These are phyloP conservation scores for Pleurozium schreberi DNA, from an alignment of 225 moss, liverwort and hornwort genomes.

Conservation along the genomic window DNA sequence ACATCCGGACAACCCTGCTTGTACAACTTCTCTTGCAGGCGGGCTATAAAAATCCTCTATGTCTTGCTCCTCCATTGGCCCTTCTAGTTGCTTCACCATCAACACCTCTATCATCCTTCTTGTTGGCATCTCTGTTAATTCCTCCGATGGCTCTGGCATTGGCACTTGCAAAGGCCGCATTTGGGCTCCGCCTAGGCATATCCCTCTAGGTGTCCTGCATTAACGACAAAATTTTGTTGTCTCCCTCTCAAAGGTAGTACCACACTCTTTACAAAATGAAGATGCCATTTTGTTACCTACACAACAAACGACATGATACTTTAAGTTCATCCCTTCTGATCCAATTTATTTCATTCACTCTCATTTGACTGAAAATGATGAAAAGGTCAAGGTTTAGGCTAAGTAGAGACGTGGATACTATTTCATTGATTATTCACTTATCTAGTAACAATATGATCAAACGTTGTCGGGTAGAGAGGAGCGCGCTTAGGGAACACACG, in stretches of 20 bases:
- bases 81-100: rapidly evolving
- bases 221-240: background rate
- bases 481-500: too few relatives aligned
- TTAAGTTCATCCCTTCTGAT: too few relatives aligned
- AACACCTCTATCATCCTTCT: background rate
- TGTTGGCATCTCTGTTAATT: background rate
- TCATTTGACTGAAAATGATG: too few relatives aligned
- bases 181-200: background rate
- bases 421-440: too few relatives aligned
- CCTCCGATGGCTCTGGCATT: background rate
- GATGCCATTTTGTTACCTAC: background rate
- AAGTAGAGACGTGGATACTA: too few relatives aligned
- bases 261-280: background rate
- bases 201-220: background rate
- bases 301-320: too few relatives aligned
- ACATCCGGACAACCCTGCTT: too few relatives aligned
- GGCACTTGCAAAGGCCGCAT: background rate
- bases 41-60: background rate
- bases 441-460: too few relatives aligned
- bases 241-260: background rate
- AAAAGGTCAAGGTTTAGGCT: too few relatives aligned
- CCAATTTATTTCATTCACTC: too few relatives aligned
- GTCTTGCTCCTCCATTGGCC: background rate
- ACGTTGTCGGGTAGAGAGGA: too few relatives aligned
- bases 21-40: background rate